A percentile compares a stretch with the other conserved stretches of the same genome.
Conservation (phyloP, 192 early-diverging fungal species). For the Phlyctochytrium arcticum region DNA sequence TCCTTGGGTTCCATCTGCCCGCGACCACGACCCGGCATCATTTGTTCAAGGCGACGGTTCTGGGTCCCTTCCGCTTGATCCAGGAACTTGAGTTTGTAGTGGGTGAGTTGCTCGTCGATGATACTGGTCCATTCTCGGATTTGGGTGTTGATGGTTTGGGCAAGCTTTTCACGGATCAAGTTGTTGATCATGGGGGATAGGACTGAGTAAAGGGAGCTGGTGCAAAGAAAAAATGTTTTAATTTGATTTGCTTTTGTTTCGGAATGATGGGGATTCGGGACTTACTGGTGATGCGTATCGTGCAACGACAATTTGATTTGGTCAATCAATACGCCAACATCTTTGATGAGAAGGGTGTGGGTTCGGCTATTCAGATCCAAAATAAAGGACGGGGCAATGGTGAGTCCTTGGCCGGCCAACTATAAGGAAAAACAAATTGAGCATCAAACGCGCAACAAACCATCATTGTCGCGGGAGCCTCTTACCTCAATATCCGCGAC, state of each 20-base stretch:
- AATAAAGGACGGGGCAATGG: conserved; percentile 23
- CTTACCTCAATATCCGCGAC: conserved; percentile 45
- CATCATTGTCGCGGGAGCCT: not conserved
- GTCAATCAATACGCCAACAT: conserved; percentile 39
- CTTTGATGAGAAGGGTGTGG: conserved; percentile 31
- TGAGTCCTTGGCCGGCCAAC: conserved; percentile 22
- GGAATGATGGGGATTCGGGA: not conserved
- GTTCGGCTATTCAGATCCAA: conserved; percentile 22
- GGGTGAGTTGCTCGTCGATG: conserved; percentile 1
- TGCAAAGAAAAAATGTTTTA: not conserved
- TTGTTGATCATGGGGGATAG: not conserved
- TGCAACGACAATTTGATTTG: conserved; percentile 30
- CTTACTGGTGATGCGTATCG: conserved; percentile 46
- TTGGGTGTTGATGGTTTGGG: not conserved
- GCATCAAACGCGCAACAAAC: not conserved
- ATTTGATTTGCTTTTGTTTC: not conserved
- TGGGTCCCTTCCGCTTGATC: not conserved
- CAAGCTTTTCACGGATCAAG: not conserved
- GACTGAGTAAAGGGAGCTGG: not conserved
- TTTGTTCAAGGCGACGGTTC: not conserved
- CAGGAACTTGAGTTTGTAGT: not conserved
- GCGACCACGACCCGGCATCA: not conserved
- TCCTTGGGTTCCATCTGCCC: not conserved
- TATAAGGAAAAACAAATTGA: not conserved
- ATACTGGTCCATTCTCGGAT: not conserved